phyloP scores from a whole-genome alignment of 768 basidiomycete species.

The Kwoniella sp. region DNA sequence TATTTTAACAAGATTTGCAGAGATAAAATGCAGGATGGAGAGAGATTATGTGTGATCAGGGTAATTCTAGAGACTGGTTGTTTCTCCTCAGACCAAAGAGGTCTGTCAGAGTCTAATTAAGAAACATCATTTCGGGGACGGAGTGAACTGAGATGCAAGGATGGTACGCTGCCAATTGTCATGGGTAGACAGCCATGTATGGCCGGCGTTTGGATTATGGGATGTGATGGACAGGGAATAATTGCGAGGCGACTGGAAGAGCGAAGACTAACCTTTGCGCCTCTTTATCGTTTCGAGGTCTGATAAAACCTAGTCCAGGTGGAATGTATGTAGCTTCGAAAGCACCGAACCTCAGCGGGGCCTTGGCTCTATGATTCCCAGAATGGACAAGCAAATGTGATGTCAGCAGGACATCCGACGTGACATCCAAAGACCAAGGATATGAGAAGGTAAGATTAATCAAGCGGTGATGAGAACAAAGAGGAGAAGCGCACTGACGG shows the following conservation, averaged over 20 bases:
- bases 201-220: too few relatives aligned
- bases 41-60: constrained; percentile 26
- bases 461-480: not conserved
- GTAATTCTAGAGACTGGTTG: constrained; percentile 29
- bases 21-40: not conserved
- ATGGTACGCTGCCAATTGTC: too few relatives aligned
- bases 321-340: constrained; percentile 51
- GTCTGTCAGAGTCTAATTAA: constrained; percentile 49
- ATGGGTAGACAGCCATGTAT: too few relatives aligned
- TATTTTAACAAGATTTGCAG: not conserved
- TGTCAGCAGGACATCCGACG: constrained; percentile 21
- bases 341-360: constrained; percentile 47
- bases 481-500: constrained; percentile 27
- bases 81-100: constrained; percentile 31
- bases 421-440: too few relatives aligned
- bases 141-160: too few relatives aligned
- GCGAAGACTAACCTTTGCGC: constrained; percentile 49
- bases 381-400: not conserved
- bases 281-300: constrained; percentile 49
- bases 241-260: too few relatives aligned
- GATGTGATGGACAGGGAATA: too few relatives aligned
- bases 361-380: constrained; percentile 28
- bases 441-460: not conserved
- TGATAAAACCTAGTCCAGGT: constrained; percentile 38
- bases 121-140: constrained; percentile 33